Percentiles rank a stretch among this genome's conserved stretches.
These are phyloP conservation scores for Xylariaceae sp. DNA, from an alignment of 2,329 filamentous ascomycete genomes.

Conservation along the genomic window DNA sequence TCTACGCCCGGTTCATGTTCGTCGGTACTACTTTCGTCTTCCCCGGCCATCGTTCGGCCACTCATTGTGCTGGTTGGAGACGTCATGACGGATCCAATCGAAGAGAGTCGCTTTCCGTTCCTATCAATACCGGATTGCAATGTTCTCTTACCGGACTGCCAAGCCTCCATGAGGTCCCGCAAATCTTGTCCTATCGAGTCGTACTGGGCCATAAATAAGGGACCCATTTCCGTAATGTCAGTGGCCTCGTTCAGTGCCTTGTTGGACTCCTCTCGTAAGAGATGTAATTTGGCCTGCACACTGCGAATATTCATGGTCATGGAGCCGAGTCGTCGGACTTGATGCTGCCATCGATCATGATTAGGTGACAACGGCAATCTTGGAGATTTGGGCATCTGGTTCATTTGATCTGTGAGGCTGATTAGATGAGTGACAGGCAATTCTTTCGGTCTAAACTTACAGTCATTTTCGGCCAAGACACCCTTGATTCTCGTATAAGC, in stretches of 20 bases:
- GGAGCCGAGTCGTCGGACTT: conserved; percentile 85
- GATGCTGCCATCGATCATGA: conserved; percentile 84
- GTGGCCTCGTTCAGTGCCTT: conserved; percentile 75
- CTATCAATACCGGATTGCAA: conserved; percentile 82
- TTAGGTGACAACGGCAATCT: conserved; percentile 69
- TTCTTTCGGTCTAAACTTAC: conserved; percentile 53
- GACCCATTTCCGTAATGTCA: conserved; percentile 76
- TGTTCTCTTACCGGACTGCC: conserved; percentile 86
- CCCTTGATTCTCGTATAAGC: conserved; percentile 70
- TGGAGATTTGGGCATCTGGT: conserved; percentile 62
- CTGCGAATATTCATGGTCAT: conserved; percentile 89
- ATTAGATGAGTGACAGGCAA: conserved; percentile 1
- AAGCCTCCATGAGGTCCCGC: conserved; percentile 78
- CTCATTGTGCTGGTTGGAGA: conserved; percentile 69
- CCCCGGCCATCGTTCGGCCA: conserved; percentile 70
- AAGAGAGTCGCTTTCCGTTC: conserved; percentile 73
- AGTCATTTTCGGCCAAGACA: conserved; percentile 80
- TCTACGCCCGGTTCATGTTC: conserved; percentile 56
- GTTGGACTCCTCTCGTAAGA: conserved; percentile 89
- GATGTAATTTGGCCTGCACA: conserved; percentile 91
- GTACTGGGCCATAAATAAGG: conserved; percentile 83
- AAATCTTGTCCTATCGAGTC: conserved; percentile 92
- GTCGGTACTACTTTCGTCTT: conserved; percentile 58
- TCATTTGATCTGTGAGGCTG: conserved; percentile 20
- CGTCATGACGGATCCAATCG: conserved; percentile 60